A percentile compares a stretch with the other conserved stretches of the same genome.
These are phyloP conservation scores for Ambrosia hybrid DNA, from an alignment of 140 eudicot genomes.

Conservation along the genomic window DNA sequence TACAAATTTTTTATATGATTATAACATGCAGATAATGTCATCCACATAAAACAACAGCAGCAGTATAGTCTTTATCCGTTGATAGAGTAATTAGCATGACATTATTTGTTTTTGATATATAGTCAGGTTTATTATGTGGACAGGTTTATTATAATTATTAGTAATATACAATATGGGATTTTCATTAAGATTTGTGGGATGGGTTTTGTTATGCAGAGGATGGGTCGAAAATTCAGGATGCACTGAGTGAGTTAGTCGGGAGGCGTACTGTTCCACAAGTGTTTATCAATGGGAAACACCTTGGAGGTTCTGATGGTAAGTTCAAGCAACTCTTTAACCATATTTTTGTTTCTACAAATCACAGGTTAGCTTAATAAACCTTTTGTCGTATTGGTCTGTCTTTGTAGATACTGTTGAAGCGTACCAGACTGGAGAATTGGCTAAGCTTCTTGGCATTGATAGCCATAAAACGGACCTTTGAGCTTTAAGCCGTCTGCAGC, in stretches of 20 bases:
- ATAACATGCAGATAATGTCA: background rate
- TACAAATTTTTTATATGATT: background rate
- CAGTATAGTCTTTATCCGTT: background rate
- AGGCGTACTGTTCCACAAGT: constrained; percentile 99
- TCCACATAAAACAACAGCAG: background rate
- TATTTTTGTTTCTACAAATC: background rate
- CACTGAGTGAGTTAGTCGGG: constrained; percentile 74
- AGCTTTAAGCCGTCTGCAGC: constrained; percentile 15
- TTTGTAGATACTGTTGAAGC: constrained; percentile 84
- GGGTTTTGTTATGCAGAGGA: constrained; percentile 54
- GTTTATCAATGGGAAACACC: constrained; percentile 90
- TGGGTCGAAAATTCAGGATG: constrained; percentile 76
- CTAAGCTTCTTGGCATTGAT: constrained; percentile 65
- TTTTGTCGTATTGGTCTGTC: constrained; percentile 11
- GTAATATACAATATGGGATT: background rate
- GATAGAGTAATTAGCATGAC: background rate
- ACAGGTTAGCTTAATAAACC: background rate
- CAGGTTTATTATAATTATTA: background rate
- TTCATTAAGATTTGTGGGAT: background rate
- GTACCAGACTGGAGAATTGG: constrained; percentile 73
- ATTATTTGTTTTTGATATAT: background rate
- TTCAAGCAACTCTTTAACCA: background rate
- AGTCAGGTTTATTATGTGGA: background rate
- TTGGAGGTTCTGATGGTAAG: constrained; percentile 88
- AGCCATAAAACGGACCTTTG: constrained; percentile 55